These are phyloP conservation scores for Backusella westeae DNA, from an alignment of 192 early-diverging fungal genomes.

Conservation along the genomic window DNA sequence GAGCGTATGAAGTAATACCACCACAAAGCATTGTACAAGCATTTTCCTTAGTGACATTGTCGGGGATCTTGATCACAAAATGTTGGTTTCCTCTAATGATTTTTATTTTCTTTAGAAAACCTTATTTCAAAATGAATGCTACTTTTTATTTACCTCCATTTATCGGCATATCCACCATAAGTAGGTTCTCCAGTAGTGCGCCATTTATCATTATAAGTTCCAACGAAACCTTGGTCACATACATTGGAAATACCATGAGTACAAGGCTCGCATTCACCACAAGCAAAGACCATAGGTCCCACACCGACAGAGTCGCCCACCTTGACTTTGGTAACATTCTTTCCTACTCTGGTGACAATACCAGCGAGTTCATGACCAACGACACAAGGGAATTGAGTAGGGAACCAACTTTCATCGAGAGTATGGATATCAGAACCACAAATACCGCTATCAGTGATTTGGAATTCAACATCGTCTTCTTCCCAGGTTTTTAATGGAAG, in stretches of 20 bases:
- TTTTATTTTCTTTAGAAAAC: no score
- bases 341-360: constrained; percentile 34
- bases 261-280: neutral
- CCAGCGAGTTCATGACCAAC: constrained; percentile 55
- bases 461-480: constrained; percentile 45
- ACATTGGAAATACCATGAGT: neutral
- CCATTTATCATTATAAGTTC: constrained; percentile 18
- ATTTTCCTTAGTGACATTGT: constrained; percentile 27
- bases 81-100: constrained; percentile 37
- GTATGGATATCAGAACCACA: constrained; percentile 78
- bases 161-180: constrained; percentile 38
- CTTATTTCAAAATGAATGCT: no score
- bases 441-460: constrained; percentile 65
- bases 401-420: constrained; percentile 3
- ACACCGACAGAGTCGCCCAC: constrained; percentile 63
- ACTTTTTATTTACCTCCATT: constrained; percentile 12
- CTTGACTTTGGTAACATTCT: constrained; percentile 30
- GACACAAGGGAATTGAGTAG: neutral
- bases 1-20: constrained; percentile 58
- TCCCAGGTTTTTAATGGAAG: no score
- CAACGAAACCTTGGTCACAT: neutral
- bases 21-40: constrained; percentile 61
- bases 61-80: constrained; percentile 62
- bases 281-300: neutral
- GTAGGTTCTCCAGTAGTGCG: constrained; percentile 22